Evolutionary conservation across 1,284 basidiomycete genomes (phyloP).

Genomic region (Hypsizygus ulmarius): DNA sequence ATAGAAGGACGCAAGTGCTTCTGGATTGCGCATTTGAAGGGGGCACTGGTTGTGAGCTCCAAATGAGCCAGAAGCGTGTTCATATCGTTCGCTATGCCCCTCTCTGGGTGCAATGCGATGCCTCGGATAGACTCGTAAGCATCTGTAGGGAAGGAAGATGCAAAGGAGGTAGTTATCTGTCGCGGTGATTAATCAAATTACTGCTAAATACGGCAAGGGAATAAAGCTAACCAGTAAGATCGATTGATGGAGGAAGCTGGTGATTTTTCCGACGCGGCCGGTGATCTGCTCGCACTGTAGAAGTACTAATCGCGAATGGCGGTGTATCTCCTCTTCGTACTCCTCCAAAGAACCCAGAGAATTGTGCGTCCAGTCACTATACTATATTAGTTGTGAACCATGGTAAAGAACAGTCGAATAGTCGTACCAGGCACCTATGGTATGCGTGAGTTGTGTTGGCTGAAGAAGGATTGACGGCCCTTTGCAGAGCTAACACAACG

Average conservation of each 20-base stretch:
- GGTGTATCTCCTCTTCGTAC: conserved; percentile 35
- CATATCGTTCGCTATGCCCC: conserved; percentile 14
- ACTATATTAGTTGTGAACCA: conserved; percentile 4
- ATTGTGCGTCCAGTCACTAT: conserved; percentile 35
- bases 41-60: conserved; percentile 22
- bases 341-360: conserved; percentile 28
- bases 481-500: conserved; percentile 19
- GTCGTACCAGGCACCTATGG: conserved; percentile 34
- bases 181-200: conserved; percentile 23
- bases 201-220: not conserved
- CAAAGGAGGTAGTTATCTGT: conserved; percentile 38
- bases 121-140: conserved; percentile 10
- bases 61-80: conserved; percentile 21
- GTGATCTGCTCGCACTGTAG: conserved; percentile 34
- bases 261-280: conserved; percentile 41
- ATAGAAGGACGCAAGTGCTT: conserved; percentile 16
- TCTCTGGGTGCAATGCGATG: conserved; percentile 6
- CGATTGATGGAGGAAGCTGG: conserved; percentile 36
- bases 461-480: conserved; percentile 36
- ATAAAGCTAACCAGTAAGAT: conserved; percentile 36
- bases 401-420: not conserved
- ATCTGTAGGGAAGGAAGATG: conserved; percentile 33
- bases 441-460: conserved; percentile 30
- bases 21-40: conserved; percentile 17
- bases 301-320: conserved; percentile 33